A percentile compares a stretch with the other conserved stretches of the same genome.
phyloP scores from a whole-genome alignment of 352 stramenopile genomes.

The Pythium insidiosum region DNA sequence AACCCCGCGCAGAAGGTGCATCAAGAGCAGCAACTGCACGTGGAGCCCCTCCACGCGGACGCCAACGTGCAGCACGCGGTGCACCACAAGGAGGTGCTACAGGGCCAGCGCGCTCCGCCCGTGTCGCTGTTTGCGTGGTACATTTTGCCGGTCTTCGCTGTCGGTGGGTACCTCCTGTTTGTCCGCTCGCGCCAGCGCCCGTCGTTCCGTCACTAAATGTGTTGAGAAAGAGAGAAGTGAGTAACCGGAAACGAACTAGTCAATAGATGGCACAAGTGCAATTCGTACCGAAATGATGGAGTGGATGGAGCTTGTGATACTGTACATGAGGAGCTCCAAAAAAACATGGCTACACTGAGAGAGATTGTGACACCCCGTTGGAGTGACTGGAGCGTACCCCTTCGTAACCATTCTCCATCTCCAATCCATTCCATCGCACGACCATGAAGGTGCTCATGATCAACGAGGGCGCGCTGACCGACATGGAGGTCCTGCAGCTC shows the following conservation, averaged over 20 bases:
- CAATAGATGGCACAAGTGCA: too few relatives aligned
- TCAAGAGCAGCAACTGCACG: constrained; percentile 21
- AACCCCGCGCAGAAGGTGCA: constrained; percentile 43
- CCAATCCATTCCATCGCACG: too few relatives aligned
- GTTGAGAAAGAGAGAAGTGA: too few relatives aligned
- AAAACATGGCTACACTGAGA: too few relatives aligned
- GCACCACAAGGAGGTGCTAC: too few relatives aligned
- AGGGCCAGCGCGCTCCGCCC: constrained; percentile 40
- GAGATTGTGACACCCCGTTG: too few relatives aligned
- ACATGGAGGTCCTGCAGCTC: constrained; percentile 74
- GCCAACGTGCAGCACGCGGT: constrained; percentile 29
- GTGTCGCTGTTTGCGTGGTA: constrained; percentile 78
- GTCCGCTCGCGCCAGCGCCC: constrained; percentile 19
- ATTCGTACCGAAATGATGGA: too few relatives aligned
- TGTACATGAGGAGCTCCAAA: too few relatives aligned
- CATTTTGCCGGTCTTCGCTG: constrained; percentile 53
- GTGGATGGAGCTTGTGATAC: too few relatives aligned
- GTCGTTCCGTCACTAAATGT: constrained; percentile 2
- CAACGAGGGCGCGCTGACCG: constrained; percentile 71
- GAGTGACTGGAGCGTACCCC: constrained; percentile 80
- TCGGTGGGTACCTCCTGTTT: constrained; percentile 62
- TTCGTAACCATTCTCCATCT: constrained; percentile 57
- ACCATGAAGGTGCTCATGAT: constrained; percentile 81
- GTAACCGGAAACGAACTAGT: too few relatives aligned
- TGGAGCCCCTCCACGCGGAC: constrained; percentile 19